Evolutionary conservation across 2,329 filamentous ascomycete species (phyloP), one percentile per base, ranked within the genome.

Genomic region (Fusarium sp.): DNA sequence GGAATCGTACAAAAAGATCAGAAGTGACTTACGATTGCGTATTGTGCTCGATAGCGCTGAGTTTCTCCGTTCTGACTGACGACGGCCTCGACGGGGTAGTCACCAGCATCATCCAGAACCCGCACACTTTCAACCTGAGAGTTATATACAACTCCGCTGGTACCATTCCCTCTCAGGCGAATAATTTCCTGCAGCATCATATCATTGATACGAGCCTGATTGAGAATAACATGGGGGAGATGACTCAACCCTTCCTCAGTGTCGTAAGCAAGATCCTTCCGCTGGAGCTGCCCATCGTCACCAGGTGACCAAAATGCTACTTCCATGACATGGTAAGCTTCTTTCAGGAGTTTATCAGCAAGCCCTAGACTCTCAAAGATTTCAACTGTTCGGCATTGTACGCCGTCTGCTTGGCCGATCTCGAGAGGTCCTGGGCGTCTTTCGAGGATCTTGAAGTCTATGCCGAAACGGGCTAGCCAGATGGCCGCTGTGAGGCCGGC

Each of bases 331-430:
- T 89, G 88, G 73, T 91, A 90, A 9, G 87, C 83, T 72, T 92
- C 90, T 53, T 87, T 87, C 84, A 87, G 87, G 0, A 84, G 84
- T 3, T 85, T 80, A 53, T 92, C 85, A 4, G 82, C 87, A 55
- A 93, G 86, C 1, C 87, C 90, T 62, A 93, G 89, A 24, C 87
- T 88, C 70, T 93, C 89, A 58, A 93, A 87, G 8, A 93, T 91
- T 75, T 93, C 89, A 6, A 92, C 80, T 0, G 88, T 91, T 3
- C 90, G 87, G 65, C 85, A 87, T 77, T 92, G 88, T 10, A 79
- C 76, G 10, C 83, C 81, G 59, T 84, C 81, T 35, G 83, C 81
- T 65, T 84, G 81, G 5, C 82, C 81, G 6, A 64, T 59, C 4
- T 58, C 52, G 1, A 64, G 46, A 11, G 59, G 59, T 1, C 52